A percentile compares a stretch with the other conserved stretches of the same genome.
These are phyloP conservation scores for Gossypium herbaceum DNA, from an alignment of 345 rosid species.

Conservation along the genomic window DNA sequence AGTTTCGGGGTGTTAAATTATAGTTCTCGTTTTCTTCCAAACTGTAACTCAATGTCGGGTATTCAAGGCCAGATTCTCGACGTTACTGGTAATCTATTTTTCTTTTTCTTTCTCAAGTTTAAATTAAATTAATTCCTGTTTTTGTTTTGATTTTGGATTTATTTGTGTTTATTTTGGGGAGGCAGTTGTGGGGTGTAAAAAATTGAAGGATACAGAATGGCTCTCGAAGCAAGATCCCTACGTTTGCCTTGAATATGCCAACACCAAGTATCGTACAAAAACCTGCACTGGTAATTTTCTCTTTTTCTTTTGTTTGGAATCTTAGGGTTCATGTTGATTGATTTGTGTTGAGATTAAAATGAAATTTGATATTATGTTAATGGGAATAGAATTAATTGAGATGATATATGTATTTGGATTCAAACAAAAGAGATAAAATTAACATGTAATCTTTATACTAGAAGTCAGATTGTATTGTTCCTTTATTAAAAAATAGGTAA, in stretches of 20 bases:
- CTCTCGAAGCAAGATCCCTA: slow-evolving; percentile 68
- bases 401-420: no score
- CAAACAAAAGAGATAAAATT: no score
- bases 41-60: slow-evolving; percentile 32
- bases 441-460: no score
- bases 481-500: fast-evolving
- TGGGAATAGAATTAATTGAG: no score
- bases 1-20: neutral
- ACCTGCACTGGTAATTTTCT: slow-evolving; percentile 56
- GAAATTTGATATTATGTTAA: no score
- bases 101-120: slow-evolving; percentile 3
- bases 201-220: slow-evolving; percentile 75
- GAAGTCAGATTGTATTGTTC: no score
- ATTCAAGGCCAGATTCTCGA: slow-evolving; percentile 57
- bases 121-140: neutral
- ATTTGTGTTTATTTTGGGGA: neutral
- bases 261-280: slow-evolving; percentile 44
- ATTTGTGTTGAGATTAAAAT: no score
- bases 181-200: slow-evolving; percentile 57
- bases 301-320: neutral
- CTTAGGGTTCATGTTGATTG: neutral
- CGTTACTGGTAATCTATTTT: slow-evolving; percentile 36
- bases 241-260: slow-evolving; percentile 53
- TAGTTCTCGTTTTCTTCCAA: neutral
- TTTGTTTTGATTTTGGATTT: neutral